Percentiles rank a stretch among this genome's conserved stretches.
Conservation (phyloP, 306 rosid genomes). For the Corylus americana region DNA sequence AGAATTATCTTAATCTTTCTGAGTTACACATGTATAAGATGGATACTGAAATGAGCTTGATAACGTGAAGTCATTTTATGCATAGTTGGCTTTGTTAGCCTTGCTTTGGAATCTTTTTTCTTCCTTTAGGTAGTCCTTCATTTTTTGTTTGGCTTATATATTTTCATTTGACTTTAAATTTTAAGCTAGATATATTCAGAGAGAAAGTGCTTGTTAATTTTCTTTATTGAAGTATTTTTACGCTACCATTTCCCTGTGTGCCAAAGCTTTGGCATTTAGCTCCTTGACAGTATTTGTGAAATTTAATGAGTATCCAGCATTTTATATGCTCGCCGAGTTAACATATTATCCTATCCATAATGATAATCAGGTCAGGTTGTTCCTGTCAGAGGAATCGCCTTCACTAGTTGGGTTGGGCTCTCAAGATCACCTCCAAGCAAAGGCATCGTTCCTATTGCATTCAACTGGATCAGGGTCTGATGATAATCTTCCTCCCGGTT, state of each 20-base stretch:
- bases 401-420: conserved; percentile 71
- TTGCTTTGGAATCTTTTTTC: conserved; percentile 18
- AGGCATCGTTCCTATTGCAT: conserved; percentile 59
- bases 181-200: neutral
- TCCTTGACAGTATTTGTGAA: neutral
- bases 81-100: neutral
- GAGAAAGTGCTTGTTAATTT: neutral
- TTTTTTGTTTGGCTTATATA: neutral
- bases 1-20: conserved; percentile 2
- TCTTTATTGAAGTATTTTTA: neutral
- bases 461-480: conserved; percentile 67
- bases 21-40: conserved; percentile 3
- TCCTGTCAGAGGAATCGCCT: conserved; percentile 81
- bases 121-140: neutral
- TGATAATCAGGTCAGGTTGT: conserved; percentile 63
- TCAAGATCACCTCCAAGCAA: conserved; percentile 94
- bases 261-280: neutral
- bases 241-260: conserved; percentile 9
- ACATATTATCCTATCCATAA: neutral
- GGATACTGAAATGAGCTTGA: neutral
- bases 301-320: neutral
- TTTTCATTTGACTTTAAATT: neutral
- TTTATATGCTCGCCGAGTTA: neutral
- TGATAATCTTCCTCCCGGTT: conserved; percentile 86
- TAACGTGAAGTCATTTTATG: conserved; percentile 12